Conservation (phyloP, 371 early-diverging fungal genomes). For the Synchytrium microbalum region DNA sequence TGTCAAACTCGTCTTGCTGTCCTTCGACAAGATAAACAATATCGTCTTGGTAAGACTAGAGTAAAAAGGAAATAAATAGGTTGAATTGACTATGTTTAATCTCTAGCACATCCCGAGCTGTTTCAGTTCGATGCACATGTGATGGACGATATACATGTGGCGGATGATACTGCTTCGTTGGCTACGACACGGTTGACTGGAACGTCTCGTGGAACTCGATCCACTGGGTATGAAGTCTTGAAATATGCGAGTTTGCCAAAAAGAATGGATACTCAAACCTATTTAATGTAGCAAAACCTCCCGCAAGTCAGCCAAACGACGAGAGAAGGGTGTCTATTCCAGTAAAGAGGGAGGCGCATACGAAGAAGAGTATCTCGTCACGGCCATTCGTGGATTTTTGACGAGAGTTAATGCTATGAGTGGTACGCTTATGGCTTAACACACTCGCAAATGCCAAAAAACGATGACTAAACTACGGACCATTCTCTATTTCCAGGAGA, state of each 20-base stretch:
- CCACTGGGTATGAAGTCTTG: not conserved
- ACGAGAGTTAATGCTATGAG: not conserved
- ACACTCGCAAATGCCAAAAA: not conserved
- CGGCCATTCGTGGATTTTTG: not conserved
- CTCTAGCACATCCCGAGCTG: not conserved
- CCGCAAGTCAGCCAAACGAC: not conserved
- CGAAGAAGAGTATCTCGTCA: constrained; percentile 1
- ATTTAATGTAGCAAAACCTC: not conserved
- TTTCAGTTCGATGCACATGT: not conserved
- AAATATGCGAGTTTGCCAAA: not conserved
- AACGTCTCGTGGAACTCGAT: not conserved
- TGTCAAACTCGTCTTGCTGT: constrained; percentile 29
- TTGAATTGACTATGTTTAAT: not conserved
- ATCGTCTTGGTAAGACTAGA: not conserved
- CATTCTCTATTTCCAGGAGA: not conserved
- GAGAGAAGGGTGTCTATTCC: not conserved
- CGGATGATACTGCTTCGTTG: not conserved
- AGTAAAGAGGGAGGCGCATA: not conserved
- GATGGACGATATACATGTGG: not conserved
- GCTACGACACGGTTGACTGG: not conserved
- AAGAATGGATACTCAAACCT: not conserved
- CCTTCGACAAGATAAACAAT: not conserved
- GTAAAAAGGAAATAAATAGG: not conserved
- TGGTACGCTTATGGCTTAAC: not conserved
- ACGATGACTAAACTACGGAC: not conserved